Evolutionary conservation across 257 asterid species (phyloP).

Genomic region (Coffea canephora): DNA sequence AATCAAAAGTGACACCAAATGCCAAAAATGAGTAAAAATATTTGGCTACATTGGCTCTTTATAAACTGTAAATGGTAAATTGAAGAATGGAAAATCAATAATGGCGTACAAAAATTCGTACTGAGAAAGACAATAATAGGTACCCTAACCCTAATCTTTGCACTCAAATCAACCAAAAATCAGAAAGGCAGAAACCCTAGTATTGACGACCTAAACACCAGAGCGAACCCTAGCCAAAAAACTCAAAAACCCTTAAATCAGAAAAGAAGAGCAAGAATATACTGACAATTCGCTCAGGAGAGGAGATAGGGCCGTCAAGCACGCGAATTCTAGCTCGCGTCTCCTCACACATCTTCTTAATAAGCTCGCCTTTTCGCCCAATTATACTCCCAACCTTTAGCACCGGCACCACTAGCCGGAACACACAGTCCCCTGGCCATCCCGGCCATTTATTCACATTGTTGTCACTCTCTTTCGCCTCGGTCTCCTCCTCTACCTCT

Average conservation of each 20-base stretch:
- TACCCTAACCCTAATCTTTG: neutral
- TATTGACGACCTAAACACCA: neutral
- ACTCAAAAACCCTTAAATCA: neutral
- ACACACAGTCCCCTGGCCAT: conserved; percentile 86
- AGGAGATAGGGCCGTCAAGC: conserved; percentile 60
- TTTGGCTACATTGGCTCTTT: neutral
- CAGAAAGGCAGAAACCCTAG: neutral
- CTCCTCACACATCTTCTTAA: conserved; percentile 82
- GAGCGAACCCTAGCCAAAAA: neutral
- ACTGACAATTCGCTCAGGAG: conserved; percentile 75
- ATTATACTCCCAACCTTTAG: conserved; percentile 81
- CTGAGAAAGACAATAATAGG: neutral
- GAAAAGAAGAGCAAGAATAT: neutral
- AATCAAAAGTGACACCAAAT: neutral
- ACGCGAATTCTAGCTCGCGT: conserved; percentile 75
- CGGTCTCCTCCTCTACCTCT: neutral
- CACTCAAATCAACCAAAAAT: neutral
- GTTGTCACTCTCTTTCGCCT: neutral
- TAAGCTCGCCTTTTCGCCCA: conserved; percentile 84
- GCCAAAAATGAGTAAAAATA: neutral
- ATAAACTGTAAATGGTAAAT: neutral
- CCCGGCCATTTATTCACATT: conserved; percentile 64
- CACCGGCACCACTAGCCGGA: conserved; percentile 63
- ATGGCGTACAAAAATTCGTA: neutral
- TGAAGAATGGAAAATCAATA: neutral